These are phyloP conservation scores for Pseudoturritis turrita DNA, from an alignment of 345 rosid genomes.

Conservation along the genomic window DNA sequence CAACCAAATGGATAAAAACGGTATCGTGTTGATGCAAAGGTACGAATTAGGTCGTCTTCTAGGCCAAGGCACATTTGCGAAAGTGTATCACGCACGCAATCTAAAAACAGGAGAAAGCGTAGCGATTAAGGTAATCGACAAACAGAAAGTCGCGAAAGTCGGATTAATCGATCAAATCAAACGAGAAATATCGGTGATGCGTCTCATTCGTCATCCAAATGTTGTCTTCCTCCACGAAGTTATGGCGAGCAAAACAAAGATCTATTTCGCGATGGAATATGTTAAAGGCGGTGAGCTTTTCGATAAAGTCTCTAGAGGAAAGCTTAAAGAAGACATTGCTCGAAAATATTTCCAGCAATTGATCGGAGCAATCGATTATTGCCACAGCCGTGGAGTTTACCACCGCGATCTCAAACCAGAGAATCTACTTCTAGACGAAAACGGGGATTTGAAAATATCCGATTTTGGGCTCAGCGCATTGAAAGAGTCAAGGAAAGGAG, in stretches of 20 bases:
- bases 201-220: slow-evolving; percentile 69
- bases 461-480: slow-evolving; percentile 81
- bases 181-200: slow-evolving; percentile 82
- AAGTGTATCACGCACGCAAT: slow-evolving; percentile 71
- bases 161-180: slow-evolving; percentile 84
- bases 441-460: slow-evolving; percentile 59
- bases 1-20: slow-evolving; percentile 54
- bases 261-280: slow-evolving; percentile 75
- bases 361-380: slow-evolving; percentile 68
- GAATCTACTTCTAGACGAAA: slow-evolving; percentile 72
- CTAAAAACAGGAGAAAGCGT: slow-evolving; percentile 54
- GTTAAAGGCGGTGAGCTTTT: slow-evolving; percentile 83
- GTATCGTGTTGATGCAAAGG: slow-evolving; percentile 48
- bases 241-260: slow-evolving; percentile 80
- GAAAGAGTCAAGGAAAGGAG: slow-evolving; percentile 49
- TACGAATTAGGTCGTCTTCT: slow-evolving; percentile 73
- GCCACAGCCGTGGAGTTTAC: slow-evolving; percentile 85
- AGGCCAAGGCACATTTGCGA: slow-evolving; percentile 89
- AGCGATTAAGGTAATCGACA: slow-evolving; percentile 73
- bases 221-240: slow-evolving; percentile 78
- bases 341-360: slow-evolving; percentile 73
- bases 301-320: slow-evolving; percentile 63
- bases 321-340: slow-evolving; percentile 62
- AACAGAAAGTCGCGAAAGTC: slow-evolving; percentile 51
- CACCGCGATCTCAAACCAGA: slow-evolving; percentile 90